Evolutionary conservation across 495 filamentous ascomycete genomes (phyloP).

Genomic region (Talaromyces thailandensis): DNA sequence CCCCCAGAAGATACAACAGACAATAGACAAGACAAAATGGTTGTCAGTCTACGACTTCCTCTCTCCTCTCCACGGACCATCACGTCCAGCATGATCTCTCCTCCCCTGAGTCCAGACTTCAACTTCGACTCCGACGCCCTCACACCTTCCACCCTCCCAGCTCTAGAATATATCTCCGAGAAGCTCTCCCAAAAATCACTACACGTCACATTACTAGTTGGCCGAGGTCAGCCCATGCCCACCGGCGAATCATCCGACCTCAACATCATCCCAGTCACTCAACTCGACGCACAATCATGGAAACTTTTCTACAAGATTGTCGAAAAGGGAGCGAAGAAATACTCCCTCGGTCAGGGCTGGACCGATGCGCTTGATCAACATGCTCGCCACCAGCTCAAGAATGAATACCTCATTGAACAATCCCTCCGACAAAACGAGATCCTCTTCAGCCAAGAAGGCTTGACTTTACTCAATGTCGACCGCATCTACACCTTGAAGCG

Average conservation of each 20-base stretch:
- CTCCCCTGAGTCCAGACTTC: constrained; percentile 34
- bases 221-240: constrained; percentile 36
- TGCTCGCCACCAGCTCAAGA: constrained; percentile 26
- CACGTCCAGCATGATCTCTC: constrained; percentile 35
- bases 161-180: constrained; percentile 39
- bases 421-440: constrained; percentile 61
- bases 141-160: constrained; percentile 32
- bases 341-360: constrained; percentile 36
- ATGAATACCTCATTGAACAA: constrained; percentile 50
- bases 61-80: constrained; percentile 31
- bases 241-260: constrained; percentile 33
- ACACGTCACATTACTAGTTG: constrained; percentile 39
- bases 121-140: constrained; percentile 34
- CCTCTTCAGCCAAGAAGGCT: constrained; percentile 59
- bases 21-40: constrained; percentile 22
- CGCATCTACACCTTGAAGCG: constrained; percentile 66
- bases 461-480: constrained; percentile 60
- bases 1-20: not conserved
- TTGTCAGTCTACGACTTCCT: constrained; percentile 29
- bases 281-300: constrained; percentile 27
- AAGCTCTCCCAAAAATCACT: constrained; percentile 37
- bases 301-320: constrained; percentile 30
- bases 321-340: constrained; percentile 33
- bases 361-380: constrained; percentile 25
- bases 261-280: constrained; percentile 36